Conservation (phyloP, 495 filamentous ascomycete species). For the Pyrenula aspistea region DNA sequence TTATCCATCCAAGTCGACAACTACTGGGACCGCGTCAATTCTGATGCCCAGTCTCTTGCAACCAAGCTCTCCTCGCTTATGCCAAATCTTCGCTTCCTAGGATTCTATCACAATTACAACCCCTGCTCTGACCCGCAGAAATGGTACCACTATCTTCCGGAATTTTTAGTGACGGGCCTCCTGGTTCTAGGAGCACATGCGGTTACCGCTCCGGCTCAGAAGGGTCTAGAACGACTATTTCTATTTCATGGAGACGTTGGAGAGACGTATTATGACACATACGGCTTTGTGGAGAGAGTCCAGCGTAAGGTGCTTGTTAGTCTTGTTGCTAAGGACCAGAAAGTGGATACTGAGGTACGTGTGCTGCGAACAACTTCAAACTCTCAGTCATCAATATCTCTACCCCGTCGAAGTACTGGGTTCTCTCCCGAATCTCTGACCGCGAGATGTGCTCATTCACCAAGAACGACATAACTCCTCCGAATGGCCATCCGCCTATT, state of each 20-base stretch:
- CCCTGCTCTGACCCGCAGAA: too few relatives aligned
- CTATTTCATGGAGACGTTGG: neutral
- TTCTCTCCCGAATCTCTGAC: too few relatives aligned
- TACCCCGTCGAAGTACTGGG: too few relatives aligned
- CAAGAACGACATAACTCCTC: too few relatives aligned
- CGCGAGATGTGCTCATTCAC: too few relatives aligned
- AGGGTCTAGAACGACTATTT: neutral
- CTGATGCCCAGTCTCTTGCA: too few relatives aligned
- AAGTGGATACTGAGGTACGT: neutral
- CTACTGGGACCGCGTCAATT: neutral
- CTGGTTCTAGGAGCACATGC: neutral
- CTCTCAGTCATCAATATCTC: neutral
- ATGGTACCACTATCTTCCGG: neutral
- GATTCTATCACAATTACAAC: too few relatives aligned
- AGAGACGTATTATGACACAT: neutral
- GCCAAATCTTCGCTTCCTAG: too few relatives aligned
- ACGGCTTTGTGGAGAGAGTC: neutral
- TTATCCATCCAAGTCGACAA: neutral
- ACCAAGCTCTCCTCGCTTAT: too few relatives aligned
- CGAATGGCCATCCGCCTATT: too few relatives aligned
- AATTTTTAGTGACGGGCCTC: neutral
- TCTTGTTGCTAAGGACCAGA: neutral
- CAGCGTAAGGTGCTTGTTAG: neutral
- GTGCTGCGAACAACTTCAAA: neutral
- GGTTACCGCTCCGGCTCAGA: neutral